These are phyloP conservation scores for Suhomyces choctaworum DNA, from an alignment of 1,139 yeast genomes.

Conservation along the genomic window DNA sequence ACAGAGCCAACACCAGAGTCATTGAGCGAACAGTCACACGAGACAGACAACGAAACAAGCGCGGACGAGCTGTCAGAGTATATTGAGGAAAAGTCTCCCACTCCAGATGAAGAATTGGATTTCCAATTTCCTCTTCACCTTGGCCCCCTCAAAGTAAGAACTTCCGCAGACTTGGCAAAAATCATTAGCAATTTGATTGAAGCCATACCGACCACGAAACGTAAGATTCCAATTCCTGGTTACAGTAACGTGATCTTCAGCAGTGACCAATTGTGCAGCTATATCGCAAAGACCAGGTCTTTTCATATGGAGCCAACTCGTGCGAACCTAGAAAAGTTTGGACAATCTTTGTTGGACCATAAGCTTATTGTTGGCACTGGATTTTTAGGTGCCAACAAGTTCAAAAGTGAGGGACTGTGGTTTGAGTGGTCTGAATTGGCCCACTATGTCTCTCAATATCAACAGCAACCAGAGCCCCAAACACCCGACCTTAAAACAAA, in stretches of 20 bases:
- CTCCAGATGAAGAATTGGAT: slow-evolving; percentile 10
- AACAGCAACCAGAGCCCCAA: not conserved
- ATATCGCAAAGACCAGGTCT: slow-evolving; percentile 30
- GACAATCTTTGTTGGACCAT: slow-evolving; percentile 42
- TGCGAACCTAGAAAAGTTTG: slow-evolving; percentile 42
- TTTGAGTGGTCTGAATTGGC: slow-evolving; percentile 49
- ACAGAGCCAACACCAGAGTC: slow-evolving; percentile 14
- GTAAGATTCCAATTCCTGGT: slow-evolving; percentile 46
- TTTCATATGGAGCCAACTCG: slow-evolving; percentile 41
- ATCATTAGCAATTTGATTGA: slow-evolving; percentile 28
- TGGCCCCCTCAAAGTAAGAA: slow-evolving; percentile 29
- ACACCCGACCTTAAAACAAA: not conserved
- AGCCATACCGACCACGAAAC: slow-evolving; percentile 29
- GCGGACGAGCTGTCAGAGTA: slow-evolving; percentile 5
- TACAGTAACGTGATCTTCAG: slow-evolving; percentile 41
- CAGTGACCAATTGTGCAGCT: slow-evolving; percentile 41
- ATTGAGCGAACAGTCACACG: slow-evolving; percentile 9
- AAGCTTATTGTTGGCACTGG: slow-evolving; percentile 37
- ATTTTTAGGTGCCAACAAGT: slow-evolving; percentile 35
- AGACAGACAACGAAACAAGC: slow-evolving; percentile 6
- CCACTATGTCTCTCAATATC: slow-evolving; percentile 21
- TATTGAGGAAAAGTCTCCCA: slow-evolving; percentile 2
- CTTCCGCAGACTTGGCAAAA: slow-evolving; percentile 20
- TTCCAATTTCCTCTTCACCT: slow-evolving; percentile 36
- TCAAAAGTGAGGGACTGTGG: slow-evolving; percentile 49